Evolutionary conservation across 2,329 filamentous ascomycete genomes (phyloP).

Genomic region (Boeremia lycopersici): DNA sequence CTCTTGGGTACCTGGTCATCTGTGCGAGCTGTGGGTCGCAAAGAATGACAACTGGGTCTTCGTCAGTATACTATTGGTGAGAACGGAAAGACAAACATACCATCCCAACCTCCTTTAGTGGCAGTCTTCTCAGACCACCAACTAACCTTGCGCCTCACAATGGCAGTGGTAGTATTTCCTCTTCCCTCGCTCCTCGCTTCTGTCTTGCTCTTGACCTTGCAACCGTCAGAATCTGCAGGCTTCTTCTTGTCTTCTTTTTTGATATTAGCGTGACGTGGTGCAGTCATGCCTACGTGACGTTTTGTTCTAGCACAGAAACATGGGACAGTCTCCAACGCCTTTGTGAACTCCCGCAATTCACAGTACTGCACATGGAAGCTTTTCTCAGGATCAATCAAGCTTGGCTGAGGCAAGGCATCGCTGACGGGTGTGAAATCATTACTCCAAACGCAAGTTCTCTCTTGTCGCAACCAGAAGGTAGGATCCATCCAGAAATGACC

Average conservation of each 20-base stretch:
- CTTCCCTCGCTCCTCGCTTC: slow-evolving; percentile 13
- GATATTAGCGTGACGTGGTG: slow-evolving; percentile 16
- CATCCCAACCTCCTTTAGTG: slow-evolving; percentile 37
- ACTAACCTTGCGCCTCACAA: slow-evolving; percentile 37
- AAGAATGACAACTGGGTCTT: slow-evolving; percentile 34
- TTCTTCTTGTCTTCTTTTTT: not conserved
- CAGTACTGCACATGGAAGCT: slow-evolving; percentile 43
- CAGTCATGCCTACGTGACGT: slow-evolving; percentile 43
- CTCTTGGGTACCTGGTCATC: slow-evolving; percentile 7
- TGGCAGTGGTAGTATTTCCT: slow-evolving; percentile 33
- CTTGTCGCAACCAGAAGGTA: slow-evolving; percentile 40
- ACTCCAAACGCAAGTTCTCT: slow-evolving; percentile 44
- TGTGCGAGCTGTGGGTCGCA: slow-evolving; percentile 39
- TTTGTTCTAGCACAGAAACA: slow-evolving; percentile 39
- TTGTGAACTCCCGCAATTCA: slow-evolving; percentile 41
- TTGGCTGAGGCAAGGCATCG: slow-evolving; percentile 41
- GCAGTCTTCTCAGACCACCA: slow-evolving; percentile 37
- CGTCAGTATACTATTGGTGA: not conserved
- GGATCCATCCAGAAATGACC: slow-evolving; percentile 45
- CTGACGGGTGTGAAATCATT: slow-evolving; percentile 44
- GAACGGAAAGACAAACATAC: slow-evolving; percentile 18
- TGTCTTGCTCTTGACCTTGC: not conserved
- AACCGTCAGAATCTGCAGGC: not conserved
- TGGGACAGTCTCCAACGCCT: slow-evolving; percentile 28
- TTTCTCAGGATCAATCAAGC: slow-evolving; percentile 32